Evolutionary conservation across 768 basidiomycete genomes (phyloP), one percentile per base, ranked within the genome.

Genomic region (Hydnum rufescens): DNA sequence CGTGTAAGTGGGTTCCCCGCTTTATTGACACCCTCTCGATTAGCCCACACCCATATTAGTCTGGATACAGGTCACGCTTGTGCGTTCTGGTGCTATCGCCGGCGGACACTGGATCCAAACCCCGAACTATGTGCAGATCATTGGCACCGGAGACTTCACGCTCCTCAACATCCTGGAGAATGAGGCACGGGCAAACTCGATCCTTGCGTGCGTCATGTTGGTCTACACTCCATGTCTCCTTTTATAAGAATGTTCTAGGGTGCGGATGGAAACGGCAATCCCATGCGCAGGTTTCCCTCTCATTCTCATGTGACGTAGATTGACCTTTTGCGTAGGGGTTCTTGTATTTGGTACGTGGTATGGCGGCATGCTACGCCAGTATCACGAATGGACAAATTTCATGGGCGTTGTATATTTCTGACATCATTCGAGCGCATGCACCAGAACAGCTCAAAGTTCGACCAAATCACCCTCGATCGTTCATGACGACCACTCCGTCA

Each of bases 371-470:
- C 56, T 74, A 3, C 57, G 72, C 58, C 71, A 83, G 59, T 67
- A 82, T 36, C 71, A 76, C 58, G 77, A 85, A 61, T 87, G 85
- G 85, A 82, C 78, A 47, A 76, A 78, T 64, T 81, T 79, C 60
- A 68, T 84, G 52, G 70, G 74, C 3, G n/a, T n/a, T n/a, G n/a
- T n/a, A n/a, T n/a, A 90, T 90, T 61, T 82, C 80, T 36, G 86
- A 90, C 53, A 90, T 90, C 55, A 89, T 90, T 55, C 78, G 81
- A 28, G 74, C 74, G 26, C 77, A 88, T 66, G 77, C 78, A 2
- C 82, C 82, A n/a, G 59, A 51, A 23, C 54, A 54, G 25, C 51
- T 49, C 36, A 58, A 31, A 32, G 25, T 36, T 6, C 44, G 54
- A 1, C 8, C 2, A 6, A 64, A 63, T 28, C 71, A 73, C 36